Percentiles rank a stretch among this genome's conserved stretches.
Conservation (phyloP, 257 asterid genomes). For the Gynochthodes officinalis region DNA sequence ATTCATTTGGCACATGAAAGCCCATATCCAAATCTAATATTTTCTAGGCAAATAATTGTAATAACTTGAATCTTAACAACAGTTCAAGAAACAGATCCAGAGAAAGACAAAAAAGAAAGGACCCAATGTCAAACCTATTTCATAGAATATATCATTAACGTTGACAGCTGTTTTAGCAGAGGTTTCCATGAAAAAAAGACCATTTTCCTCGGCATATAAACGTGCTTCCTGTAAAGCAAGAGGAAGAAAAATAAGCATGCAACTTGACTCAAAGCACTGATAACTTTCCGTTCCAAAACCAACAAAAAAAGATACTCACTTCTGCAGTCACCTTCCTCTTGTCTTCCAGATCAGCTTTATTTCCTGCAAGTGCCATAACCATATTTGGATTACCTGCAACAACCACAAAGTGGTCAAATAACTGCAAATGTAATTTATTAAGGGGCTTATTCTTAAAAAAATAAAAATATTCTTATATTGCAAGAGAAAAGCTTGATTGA, state of each 20-base stretch:
- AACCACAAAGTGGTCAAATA: conserved; percentile 10
- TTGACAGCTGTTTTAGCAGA: conserved; percentile 43
- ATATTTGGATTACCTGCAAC: conserved; percentile 77
- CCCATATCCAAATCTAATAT: not conserved
- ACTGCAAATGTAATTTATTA: conserved; percentile 1
- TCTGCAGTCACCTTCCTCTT: conserved; percentile 74
- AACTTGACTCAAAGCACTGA: not conserved
- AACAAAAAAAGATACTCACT: conserved; percentile 41
- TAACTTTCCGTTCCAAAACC: not conserved
- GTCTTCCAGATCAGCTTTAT: conserved; percentile 87
- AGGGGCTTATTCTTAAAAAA: not conserved
- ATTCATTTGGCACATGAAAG: not conserved
- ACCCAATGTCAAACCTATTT: conserved; percentile 26
- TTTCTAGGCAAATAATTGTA: not conserved
- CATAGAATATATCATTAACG: conserved; percentile 37
- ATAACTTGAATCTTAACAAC: not conserved
- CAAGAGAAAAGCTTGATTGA: not conserved
- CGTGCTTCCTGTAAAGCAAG: conserved; percentile 30
- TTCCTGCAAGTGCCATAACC: conserved; percentile 94
- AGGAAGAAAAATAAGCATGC: conserved; percentile 4
- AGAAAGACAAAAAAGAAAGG: not conserved
- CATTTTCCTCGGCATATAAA: conserved; percentile 36
- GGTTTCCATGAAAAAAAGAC: conserved; percentile 41
- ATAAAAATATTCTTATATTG: not conserved
- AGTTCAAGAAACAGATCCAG: not conserved